Evolutionary conservation across 768 basidiomycete species (phyloP), one percentile per base, ranked within the genome.

Genomic region (Cystofilobasidium macerans): DNA sequence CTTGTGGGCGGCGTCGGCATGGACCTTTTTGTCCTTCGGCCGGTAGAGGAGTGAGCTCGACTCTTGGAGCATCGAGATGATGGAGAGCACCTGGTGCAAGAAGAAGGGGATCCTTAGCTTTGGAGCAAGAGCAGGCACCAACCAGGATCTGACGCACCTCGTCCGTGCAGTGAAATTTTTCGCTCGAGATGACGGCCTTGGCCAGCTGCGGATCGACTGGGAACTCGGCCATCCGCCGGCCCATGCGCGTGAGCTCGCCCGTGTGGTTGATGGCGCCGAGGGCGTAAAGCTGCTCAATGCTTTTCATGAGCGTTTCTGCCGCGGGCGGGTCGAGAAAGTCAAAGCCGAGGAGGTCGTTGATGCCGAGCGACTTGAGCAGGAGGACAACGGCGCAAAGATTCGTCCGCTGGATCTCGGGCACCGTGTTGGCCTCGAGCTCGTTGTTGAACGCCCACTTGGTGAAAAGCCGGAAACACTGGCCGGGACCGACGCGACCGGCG

Each of bases 241-340:
- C 95, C 40, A 98, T 82, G 72, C 97, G 91, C n/a, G 95, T 99
- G 69, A 99, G 76, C 75, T 99, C 95, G 9, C 95, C 95, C 62
- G 88, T 81, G 75, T 98, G 93, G 74, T 98, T 98, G 69, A 99
- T 80, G 0, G 95, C 93, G 33, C 95, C 95, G 0, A 99, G 79
- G 0, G 94, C 95, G 76, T 99, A 99, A 5, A 99, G 77, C 65
- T 97, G 76, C 74, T 98, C 93, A 43, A 98, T 80, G 6, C 91
- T 90, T 51, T 92, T 84, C 82, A 98, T 94, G 61, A 99, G 83
- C 16, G 95, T 98, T 76, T 99, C 95, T 26, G 91, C 92, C 11
- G 95, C 93, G 5, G 95, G 95, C 9, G 93, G 93, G 72, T 97
- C 94, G 78, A 99, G 85, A 76, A 99, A 99, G 77, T 99, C 95